Evolutionary conservation across 176 grass and related monocot species (phyloP).

Genomic region (Bromus sterilis): DNA sequence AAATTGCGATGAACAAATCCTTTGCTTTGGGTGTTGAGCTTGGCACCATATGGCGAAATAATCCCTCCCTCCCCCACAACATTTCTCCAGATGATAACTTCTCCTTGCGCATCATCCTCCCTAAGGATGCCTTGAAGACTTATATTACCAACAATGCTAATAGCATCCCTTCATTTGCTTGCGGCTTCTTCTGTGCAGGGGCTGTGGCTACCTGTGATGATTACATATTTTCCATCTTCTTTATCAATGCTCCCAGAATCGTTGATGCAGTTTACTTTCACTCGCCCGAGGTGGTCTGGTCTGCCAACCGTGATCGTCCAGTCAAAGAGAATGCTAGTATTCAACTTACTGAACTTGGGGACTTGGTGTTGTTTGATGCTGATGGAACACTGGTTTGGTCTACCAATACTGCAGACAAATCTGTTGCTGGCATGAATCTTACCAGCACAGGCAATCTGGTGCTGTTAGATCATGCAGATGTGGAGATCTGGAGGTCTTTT

Average conservation of each 20-base stretch:
- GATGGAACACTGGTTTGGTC: slow-evolving; percentile 37
- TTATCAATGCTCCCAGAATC: not conserved
- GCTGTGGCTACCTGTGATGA: not conserved
- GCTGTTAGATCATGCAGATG: slow-evolving; percentile 16
- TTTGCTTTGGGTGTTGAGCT: not conserved
- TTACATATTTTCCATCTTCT: not conserved
- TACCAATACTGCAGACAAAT: not conserved
- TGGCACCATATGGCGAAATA: not conserved
- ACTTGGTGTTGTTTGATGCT: slow-evolving; percentile 6
- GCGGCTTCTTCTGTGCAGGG: slow-evolving; percentile 38
- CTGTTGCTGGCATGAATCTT: slow-evolving; percentile 19
- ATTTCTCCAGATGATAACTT: not conserved
- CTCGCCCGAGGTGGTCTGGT: slow-evolving; percentile 22
- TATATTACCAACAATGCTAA: not conserved
- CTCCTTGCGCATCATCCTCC: not conserved
- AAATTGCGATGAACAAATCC: not conserved
- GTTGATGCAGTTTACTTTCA: not conserved
- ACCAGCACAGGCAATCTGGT: slow-evolving; percentile 21
- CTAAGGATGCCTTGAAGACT: not conserved
- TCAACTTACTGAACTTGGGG: slow-evolving; percentile 5
- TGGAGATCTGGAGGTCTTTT: slow-evolving; percentile 27
- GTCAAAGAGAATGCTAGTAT: slow-evolving; percentile 42
- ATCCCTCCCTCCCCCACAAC: slow-evolving; percentile 1
- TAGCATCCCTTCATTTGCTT: slow-evolving; percentile 13
- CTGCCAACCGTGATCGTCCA: slow-evolving; percentile 20